These are phyloP conservation scores for Botryobasidium botryosum DNA, from an alignment of 768 basidiomycete species.

Conservation along the genomic window DNA sequence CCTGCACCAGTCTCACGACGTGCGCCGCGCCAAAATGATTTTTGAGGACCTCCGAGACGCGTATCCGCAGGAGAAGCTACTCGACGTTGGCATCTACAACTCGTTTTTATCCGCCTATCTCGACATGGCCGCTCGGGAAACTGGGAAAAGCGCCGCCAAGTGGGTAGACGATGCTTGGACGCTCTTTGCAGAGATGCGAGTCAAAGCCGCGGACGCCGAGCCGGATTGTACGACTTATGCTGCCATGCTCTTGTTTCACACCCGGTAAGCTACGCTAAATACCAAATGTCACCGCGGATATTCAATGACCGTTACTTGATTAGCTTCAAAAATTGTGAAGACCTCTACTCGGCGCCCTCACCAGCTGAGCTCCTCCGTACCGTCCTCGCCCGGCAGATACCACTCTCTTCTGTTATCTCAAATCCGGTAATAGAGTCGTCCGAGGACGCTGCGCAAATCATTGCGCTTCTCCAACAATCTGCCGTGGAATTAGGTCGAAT, in stretches of 20 bases:
- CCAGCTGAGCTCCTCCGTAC: too few relatives aligned
- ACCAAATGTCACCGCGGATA: slow-evolving; percentile 7
- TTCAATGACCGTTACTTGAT: too few relatives aligned
- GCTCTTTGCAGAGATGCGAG: slow-evolving; percentile 43
- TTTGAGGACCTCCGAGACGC: slow-evolving; percentile 48
- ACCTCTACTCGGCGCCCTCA: too few relatives aligned
- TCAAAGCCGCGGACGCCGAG: slow-evolving; percentile 26
- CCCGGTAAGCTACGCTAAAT: slow-evolving; percentile 27
- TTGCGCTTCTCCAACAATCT: slow-evolving; percentile 38
- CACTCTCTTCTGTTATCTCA: slow-evolving; percentile 26
- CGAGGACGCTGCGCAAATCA: slow-evolving; percentile 35
- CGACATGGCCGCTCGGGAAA: slow-evolving; percentile 37
- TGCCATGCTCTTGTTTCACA: slow-evolving; percentile 42
- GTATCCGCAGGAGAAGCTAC: too few relatives aligned
- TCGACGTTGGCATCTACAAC: slow-evolving; percentile 39
- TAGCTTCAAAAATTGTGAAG: too few relatives aligned
- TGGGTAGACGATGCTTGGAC: slow-evolving; percentile 51
- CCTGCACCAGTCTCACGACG: slow-evolving; percentile 55
- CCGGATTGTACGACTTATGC: slow-evolving; percentile 51
- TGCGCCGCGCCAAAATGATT: slow-evolving; percentile 55
- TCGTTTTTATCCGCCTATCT: slow-evolving; percentile 49
- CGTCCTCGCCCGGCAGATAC: slow-evolving; percentile 16
- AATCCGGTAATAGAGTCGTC: slow-evolving; percentile 38
- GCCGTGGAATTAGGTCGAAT: slow-evolving; percentile 41
- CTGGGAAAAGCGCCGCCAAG: slow-evolving; percentile 23